A percentile compares a stretch with the other conserved stretches of the same genome.
phyloP scores from a whole-genome alignment of 305 asterid genomes.

The Solanum hybrid region DNA sequence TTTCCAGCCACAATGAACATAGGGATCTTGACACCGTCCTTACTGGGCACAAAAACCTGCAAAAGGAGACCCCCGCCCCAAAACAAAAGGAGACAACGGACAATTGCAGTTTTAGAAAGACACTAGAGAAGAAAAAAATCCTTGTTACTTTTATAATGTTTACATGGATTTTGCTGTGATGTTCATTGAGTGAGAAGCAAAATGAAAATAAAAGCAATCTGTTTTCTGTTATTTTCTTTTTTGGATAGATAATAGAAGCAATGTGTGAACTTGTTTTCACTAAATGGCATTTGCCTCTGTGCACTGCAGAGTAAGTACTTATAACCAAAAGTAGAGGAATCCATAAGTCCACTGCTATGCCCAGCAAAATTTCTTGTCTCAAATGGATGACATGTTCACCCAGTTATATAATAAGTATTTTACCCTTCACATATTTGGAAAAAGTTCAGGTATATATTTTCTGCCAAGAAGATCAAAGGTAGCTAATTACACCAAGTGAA shows the following conservation, averaged over 20 bases:
- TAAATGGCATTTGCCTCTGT: background rate
- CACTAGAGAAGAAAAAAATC: background rate
- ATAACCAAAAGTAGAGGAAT: background rate
- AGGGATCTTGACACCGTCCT: constrained; percentile 72
- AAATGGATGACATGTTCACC: background rate
- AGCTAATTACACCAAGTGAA: background rate
- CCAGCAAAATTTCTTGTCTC: background rate
- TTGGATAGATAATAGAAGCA: background rate
- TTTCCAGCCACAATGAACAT: constrained; percentile 72
- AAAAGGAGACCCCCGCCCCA: background rate
- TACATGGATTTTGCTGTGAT: background rate
- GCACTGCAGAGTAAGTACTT: background rate
- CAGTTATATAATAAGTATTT: background rate
- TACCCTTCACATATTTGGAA: background rate
- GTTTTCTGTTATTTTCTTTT: background rate
- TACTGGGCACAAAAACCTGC: constrained; percentile 80
- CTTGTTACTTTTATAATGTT: background rate
- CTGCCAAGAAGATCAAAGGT: background rate
- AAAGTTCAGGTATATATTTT: background rate
- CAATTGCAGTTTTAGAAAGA: background rate
- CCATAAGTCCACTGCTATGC: background rate
- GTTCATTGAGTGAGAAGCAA: background rate
- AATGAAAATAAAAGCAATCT: background rate
- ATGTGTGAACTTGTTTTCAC: background rate
- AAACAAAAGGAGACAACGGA: background rate